Conservation (phyloP, 805 yeast species). For the Metschnikowia cerradonensis region DNA sequence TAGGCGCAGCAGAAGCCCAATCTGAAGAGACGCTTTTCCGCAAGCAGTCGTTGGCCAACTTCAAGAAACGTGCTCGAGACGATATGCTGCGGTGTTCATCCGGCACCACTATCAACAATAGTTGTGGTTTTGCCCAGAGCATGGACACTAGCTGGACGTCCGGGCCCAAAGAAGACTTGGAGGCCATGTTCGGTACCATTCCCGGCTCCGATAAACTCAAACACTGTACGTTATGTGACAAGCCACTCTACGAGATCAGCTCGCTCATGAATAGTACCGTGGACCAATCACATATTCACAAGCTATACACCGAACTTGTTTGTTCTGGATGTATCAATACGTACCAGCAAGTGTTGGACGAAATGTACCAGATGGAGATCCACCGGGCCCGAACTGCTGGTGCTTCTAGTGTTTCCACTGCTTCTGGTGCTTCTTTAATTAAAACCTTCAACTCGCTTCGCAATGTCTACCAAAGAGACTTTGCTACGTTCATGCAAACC, state of each 20-base stretch:
- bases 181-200: slow-evolving; percentile 35
- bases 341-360: slow-evolving; percentile 51
- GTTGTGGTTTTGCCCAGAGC: not conserved
- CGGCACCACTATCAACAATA: not conserved
- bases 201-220: slow-evolving; percentile 39
- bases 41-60: slow-evolving; percentile 36
- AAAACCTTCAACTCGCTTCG: not conserved
- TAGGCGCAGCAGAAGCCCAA: slow-evolving; percentile 12
- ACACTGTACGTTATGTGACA: slow-evolving; percentile 66
- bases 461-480: not conserved
- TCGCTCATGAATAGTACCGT: slow-evolving; percentile 29
- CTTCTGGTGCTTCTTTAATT: not conserved
- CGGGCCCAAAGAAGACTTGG: slow-evolving; percentile 23
- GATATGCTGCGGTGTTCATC: slow-evolving; percentile 4
- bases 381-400: not conserved
- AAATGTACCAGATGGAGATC: slow-evolving; percentile 23
- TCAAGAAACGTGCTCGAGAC: slow-evolving; percentile 25
- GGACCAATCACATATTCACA: slow-evolving; percentile 10
- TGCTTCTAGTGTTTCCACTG: no score
- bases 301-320: slow-evolving; percentile 50
- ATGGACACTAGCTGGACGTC: not conserved
- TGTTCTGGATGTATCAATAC: slow-evolving; percentile 58
- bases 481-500: not conserved
- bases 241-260: slow-evolving; percentile 60
- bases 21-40: slow-evolving; percentile 18